Percentiles rank a stretch among this genome's conserved stretches.
These are phyloP conservation scores for Dalbergia cultrata DNA, from an alignment of 306 rosid genomes.

Conservation along the genomic window DNA sequence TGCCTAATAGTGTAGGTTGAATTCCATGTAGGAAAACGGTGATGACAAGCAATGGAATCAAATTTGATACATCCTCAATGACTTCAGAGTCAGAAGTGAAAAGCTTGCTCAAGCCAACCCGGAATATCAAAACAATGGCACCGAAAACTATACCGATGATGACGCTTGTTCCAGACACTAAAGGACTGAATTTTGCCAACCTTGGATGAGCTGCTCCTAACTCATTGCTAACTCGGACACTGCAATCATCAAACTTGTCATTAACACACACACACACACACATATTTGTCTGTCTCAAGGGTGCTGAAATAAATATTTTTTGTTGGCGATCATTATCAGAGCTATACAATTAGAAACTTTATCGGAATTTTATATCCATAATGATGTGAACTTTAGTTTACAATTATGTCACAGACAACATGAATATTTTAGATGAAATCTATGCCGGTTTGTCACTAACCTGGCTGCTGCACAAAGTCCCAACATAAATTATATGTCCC, in stretches of 20 bases:
- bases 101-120: slow-evolving; percentile 63
- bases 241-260: slow-evolving; percentile 33
- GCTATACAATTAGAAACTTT: too few relatives aligned
- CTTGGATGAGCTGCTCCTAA: slow-evolving; percentile 75
- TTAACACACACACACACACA: not conserved
- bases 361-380: too few relatives aligned
- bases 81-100: slow-evolving; percentile 69
- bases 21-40: slow-evolving; percentile 78
- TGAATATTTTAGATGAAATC: not conserved
- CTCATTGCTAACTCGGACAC: slow-evolving; percentile 77
- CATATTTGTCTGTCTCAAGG: not conserved
- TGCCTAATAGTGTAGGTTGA: slow-evolving; percentile 52
- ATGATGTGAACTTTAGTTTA: too few relatives aligned
- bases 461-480: slow-evolving; percentile 82
- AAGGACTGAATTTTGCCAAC: slow-evolving; percentile 67
- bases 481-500: slow-evolving; percentile 74
- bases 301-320: not conserved
- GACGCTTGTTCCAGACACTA: slow-evolving; percentile 73
- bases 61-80: slow-evolving; percentile 58
- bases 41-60: slow-evolving; percentile 74
- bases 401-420: too few relatives aligned
- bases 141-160: slow-evolving; percentile 60
- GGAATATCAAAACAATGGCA: slow-evolving; percentile 55
- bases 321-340: too few relatives aligned
- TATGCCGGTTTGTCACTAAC: slow-evolving; percentile 42